phyloP scores from a whole-genome alignment of 116 monocot species.

The Posidonia oceanica region DNA sequence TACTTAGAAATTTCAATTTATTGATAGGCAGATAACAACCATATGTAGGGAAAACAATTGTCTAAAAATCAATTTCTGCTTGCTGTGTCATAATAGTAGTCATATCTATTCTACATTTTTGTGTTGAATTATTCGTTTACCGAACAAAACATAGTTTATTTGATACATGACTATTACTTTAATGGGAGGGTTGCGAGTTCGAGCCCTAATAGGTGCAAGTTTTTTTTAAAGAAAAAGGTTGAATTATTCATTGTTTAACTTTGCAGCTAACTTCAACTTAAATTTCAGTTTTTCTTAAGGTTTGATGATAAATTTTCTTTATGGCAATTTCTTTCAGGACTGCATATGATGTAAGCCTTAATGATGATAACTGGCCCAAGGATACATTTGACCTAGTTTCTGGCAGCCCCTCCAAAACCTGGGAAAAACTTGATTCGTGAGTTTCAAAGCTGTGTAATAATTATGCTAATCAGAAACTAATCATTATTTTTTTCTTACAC shows the following conservation, averaged over 20 bases:
- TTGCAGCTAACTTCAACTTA: neutral
- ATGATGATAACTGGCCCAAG: conserved; percentile 76
- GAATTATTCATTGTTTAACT: neutral
- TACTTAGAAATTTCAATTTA: no score
- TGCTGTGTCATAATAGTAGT: no score
- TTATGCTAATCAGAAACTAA: neutral
- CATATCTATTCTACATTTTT: no score
- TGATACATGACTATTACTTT: no score
- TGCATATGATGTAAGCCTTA: conserved; percentile 90
- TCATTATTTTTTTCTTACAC: neutral
- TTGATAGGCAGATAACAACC: no score
- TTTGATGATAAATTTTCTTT: neutral
- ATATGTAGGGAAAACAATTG: no score
- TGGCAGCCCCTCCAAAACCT: conserved; percentile 57
- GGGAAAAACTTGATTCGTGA: conserved; percentile 90
- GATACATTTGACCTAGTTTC: conserved; percentile 62
- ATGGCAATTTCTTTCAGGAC: conserved; percentile 33
- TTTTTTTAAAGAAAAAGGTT: no score
- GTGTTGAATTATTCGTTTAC: no score
- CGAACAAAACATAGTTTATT: no score
- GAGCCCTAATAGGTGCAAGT: no score
- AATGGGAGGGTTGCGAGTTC: no score
- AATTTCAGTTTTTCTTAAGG: neutral
- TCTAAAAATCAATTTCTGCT: no score
- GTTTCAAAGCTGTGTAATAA: conserved; percentile 7